Conservation (phyloP, 331 rosid genomes). For the Quercus lobata region DNA sequence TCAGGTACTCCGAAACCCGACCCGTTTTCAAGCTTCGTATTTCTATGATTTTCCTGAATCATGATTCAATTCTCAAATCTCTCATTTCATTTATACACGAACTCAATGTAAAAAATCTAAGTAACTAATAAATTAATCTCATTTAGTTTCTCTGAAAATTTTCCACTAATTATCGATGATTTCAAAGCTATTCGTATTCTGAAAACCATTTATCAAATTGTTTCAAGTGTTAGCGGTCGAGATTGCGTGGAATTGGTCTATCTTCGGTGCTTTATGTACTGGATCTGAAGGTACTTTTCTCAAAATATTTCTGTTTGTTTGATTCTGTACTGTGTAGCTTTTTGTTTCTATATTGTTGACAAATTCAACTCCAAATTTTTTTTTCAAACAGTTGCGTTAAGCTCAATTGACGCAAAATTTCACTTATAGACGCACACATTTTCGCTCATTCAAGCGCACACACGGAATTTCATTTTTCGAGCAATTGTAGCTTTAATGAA, state of each 20-base stretch:
- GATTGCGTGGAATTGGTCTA: neutral
- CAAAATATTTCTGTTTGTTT: neutral
- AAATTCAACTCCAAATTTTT: neutral
- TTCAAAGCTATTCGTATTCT: neutral
- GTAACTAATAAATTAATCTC: neutral
- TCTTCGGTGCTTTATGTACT: neutral
- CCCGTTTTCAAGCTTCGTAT: neutral
- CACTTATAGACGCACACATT: neutral
- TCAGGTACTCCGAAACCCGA: neutral
- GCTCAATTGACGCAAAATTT: neutral
- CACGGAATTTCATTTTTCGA: neutral
- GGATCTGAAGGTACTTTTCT: constrained; percentile 22
- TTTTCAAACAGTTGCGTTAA: neutral
- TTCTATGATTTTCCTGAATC: neutral
- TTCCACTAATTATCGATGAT: neutral
- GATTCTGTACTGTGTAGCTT: neutral
- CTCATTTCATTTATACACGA: neutral
- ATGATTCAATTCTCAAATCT: neutral
- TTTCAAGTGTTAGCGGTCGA: constrained; percentile 1
- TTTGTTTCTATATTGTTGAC: neutral
- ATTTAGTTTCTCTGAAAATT: neutral
- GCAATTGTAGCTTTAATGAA: neutral
- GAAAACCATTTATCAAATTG: neutral
- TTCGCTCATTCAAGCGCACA: neutral
- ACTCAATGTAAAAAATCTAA: neutral